Percentiles rank a stretch among this genome's conserved stretches.
Conservation (phyloP, 2,329 filamentous ascomycete genomes). For the Venturia nashicola region DNA sequence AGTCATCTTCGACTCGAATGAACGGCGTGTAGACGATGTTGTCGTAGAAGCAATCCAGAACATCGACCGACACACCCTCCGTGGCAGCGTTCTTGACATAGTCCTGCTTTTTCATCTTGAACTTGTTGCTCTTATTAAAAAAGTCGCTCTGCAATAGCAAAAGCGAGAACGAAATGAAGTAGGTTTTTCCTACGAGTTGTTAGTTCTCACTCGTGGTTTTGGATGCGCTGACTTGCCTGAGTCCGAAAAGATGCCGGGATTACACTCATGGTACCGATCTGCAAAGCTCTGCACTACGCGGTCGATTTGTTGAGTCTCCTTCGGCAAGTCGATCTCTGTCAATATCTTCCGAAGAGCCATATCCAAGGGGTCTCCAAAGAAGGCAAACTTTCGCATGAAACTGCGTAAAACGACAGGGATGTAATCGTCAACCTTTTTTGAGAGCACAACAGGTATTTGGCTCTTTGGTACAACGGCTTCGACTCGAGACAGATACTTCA, state of each 20-base stretch:
- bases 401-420: conserved; percentile 73
- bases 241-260: conserved; percentile 83
- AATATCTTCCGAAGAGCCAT: conserved; percentile 93
- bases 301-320: conserved; percentile 97
- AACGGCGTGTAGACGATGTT: conserved; percentile 98
- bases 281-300: conserved; percentile 88
- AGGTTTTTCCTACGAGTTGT: conserved; percentile 62
- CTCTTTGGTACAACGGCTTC: conserved; percentile 71
- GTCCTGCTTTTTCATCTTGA: conserved; percentile 94
- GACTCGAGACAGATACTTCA: conserved; percentile 73
- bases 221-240: conserved; percentile 37
- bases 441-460: conserved; percentile 72
- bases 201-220: background rate
- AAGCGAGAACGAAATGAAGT: conserved; percentile 94
- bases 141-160: conserved; percentile 94
- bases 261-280: conserved; percentile 95
- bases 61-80: conserved; percentile 89
- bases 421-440: conserved; percentile 77
- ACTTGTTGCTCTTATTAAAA: conserved; percentile 99
- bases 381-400: conserved; percentile 89
- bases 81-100: conserved; percentile 91
- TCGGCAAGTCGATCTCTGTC: conserved; percentile 92
- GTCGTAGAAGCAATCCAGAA: conserved; percentile 93
- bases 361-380: conserved; percentile 95
- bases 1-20: conserved; percentile 89